These are phyloP conservation scores for Fusarium piperis DNA, from an alignment of 2,329 filamentous ascomycete genomes.

Conservation along the genomic window DNA sequence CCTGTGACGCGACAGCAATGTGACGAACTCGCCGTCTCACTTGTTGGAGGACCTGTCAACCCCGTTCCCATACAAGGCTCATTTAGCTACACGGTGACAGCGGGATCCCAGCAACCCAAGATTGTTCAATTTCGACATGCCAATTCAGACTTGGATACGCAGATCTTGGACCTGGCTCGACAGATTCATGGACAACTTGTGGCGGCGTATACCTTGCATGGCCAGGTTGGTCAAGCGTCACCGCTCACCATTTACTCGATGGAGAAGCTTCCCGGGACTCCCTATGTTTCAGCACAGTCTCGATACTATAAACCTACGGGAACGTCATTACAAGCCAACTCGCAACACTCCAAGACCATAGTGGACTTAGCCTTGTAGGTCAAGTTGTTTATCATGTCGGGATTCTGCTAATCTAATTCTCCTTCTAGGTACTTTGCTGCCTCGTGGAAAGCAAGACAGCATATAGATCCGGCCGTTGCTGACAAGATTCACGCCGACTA, in stretches of 20 bases:
- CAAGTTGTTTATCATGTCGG: background rate
- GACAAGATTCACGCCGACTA: background rate
- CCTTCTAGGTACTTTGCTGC: background rate
- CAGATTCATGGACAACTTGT: background rate
- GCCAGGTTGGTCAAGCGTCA: background rate
- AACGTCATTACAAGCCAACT: too few relatives aligned
- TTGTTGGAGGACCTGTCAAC: slow-evolving; percentile 10
- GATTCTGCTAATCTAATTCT: background rate
- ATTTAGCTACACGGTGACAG: slow-evolving; percentile 16
- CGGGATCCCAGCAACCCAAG: background rate
- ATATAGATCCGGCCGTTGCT: too few relatives aligned
- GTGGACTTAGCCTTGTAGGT: background rate
- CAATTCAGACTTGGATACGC: background rate
- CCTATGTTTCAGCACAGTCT: background rate
- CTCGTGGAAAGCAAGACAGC: background rate
- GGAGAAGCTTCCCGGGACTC: background rate
- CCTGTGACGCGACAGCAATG: slow-evolving; percentile 23
- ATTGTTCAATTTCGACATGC: slow-evolving; percentile 1
- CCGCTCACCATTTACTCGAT: background rate
- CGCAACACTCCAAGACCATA: background rate
- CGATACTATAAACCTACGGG: background rate
- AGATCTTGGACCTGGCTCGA: background rate
- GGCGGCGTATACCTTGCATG: background rate
- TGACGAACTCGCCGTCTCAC: slow-evolving; percentile 20
- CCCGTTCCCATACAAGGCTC: slow-evolving; percentile 34